Evolutionary conservation across 192 early-diverging fungal species (phyloP), one percentile per base, ranked within the genome.

Genomic region (Funneliformis geosporum): DNA sequence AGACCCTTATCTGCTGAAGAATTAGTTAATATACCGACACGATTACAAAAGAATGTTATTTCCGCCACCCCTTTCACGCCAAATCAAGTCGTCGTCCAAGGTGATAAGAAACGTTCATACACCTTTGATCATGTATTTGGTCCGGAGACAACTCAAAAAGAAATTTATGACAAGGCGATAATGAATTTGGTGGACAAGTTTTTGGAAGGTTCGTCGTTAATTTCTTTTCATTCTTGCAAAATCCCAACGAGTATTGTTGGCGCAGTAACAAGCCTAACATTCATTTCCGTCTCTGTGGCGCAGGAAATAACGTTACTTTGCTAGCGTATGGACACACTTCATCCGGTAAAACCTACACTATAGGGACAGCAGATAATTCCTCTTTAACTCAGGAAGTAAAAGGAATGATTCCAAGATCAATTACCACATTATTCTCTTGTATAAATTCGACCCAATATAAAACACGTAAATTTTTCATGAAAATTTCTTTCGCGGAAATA

Each of bases 261-360:
- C 33, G 33, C 33, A 33, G 33, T 33, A 33, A 33, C 33, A 2
- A 33, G 33, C 33, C 33, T 33, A 0, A 33, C 12, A 8, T 12
- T 10, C 12, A n/a, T 12, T 12, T 12, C 11, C 12, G 3, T 47
- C 46, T 3, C 0, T 18, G 50, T 55, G 50, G 50, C 50, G 50
- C 50, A 86, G 97, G 97, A n/a, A 96, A 94, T 81, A 99, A 98
- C 85, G 94, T 93, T 25, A 98, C 97, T 1, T 92, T 99, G 44
- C 87, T 99, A 73, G 96, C 97, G 47, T 94, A 93, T 87, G 93
- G 95, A 14, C 94, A 98, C 86, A 96, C 95, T 6, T 96, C 95
- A 16, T 93, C 92, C 1, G 97, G 97, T 69, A 99, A 99, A 85
- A 96, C 97, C 7, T 94, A 92, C 82, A 99, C 95, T 7, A 97